Evolutionary conservation across 176 grass and related monocot genomes (phyloP), one percentile per base, ranked within the genome.

Genomic region (Triticum turgidum): DNA sequence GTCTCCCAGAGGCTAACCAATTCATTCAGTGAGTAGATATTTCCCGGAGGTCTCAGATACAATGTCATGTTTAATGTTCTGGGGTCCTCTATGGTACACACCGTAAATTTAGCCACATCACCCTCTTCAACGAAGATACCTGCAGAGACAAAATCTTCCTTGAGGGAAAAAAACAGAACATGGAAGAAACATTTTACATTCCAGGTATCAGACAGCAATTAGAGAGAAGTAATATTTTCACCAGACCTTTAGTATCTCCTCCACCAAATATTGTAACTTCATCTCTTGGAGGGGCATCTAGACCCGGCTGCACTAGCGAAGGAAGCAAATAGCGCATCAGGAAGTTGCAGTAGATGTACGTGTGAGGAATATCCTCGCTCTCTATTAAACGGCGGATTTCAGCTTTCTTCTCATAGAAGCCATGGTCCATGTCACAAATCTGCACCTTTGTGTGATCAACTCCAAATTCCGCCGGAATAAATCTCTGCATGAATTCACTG

Each of bases 381-480:
- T 98, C 93, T 67, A 98, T 92, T 34, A 73, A 80, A 39, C 44
- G 69, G 22, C 96, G 91, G 70, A 98, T 91, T 86, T 91, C 85
- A 59, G 80, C 78, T 89, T 91, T 98, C 69, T 88, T 94, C 62
- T 91, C 88, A 44, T 98, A 98, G 85, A 96, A 94, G 32, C 91
- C 93, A 73, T 94, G 85, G 81, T 89, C 93, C 88, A 96, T 98
- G 24, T 85, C 86, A 27, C 73, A 11, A 64, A 91, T 91, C 83
- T 94, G 93, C 85, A 94, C 87, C 80, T 92, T 98, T 67, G 94
- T 89, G 11, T 94, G 93, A 81, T 96, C 96, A 65, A 79, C 69
- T 83, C 96, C 93, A 82, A 96, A 98, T 86, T 98, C 93, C 22
- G 93, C 92, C 1, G 96, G 96, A 67, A 98, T 86, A 87, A 98